A percentile compares a stretch with the other conserved stretches of the same genome.
Evolutionary conservation across 2,329 filamentous ascomycete species (phyloP).

Genomic region (Thielaviopsis punctulata): DNA sequence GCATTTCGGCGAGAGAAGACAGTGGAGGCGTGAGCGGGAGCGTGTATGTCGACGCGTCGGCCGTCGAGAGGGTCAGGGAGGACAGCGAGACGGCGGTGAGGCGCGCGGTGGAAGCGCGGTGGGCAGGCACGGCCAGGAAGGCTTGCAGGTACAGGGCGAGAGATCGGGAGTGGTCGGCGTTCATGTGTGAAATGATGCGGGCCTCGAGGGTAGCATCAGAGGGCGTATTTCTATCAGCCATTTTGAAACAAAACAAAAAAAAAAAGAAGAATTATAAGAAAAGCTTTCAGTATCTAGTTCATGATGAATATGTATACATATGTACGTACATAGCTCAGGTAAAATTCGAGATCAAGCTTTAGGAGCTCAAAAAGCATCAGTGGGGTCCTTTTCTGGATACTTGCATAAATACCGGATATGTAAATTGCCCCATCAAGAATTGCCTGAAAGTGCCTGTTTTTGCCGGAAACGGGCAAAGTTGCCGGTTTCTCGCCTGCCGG

Average conservation of each 20-base stretch:
- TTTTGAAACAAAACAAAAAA: too few species aligned
- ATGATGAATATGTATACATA: not conserved
- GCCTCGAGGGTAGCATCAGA: constrained; percentile 18
- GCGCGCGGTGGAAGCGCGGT: not conserved
- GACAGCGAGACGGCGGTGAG: constrained; percentile 22
- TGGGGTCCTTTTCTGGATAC: too few species aligned
- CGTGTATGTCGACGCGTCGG: constrained; percentile 27
- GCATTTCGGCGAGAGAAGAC: constrained; percentile 46
- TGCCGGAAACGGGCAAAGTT: too few species aligned
- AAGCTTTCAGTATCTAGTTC: too few species aligned
- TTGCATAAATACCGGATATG: too few species aligned
- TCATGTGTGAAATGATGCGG: constrained; percentile 61
- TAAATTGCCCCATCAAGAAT: not conserved
- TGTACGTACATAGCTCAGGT: too few species aligned
- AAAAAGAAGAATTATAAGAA: too few species aligned
- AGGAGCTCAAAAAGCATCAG: too few species aligned
- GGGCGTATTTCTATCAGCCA: not conserved
- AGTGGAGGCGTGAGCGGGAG: constrained; percentile 57
- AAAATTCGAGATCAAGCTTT: too few species aligned
- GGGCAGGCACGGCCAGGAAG: not conserved
- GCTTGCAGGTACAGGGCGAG: constrained; percentile 43
- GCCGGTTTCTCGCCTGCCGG: too few species aligned
- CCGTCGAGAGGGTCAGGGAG: constrained; percentile 43
- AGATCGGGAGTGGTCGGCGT: constrained; percentile 59
- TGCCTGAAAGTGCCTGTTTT: too few species aligned